phyloP scores from a whole-genome alignment of 306 rosid genomes.

The Rosa chinensis region DNA sequence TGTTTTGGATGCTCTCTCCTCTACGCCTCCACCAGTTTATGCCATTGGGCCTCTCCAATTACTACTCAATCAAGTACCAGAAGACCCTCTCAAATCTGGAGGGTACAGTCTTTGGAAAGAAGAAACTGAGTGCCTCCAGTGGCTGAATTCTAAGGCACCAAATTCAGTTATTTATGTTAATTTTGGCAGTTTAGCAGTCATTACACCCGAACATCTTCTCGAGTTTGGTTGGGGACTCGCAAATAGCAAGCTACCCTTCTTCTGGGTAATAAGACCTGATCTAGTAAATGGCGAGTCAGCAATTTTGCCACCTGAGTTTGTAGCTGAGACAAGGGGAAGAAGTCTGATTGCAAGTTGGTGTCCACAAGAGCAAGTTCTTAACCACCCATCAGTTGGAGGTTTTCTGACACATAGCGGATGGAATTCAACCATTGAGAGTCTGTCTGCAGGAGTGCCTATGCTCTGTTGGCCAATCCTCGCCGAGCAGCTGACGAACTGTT shows the following conservation, averaged over 20 bases:
- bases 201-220: neutral
- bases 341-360: neutral
- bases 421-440: neutral
- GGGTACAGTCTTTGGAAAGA: slow-evolving; percentile 12
- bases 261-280: slow-evolving; percentile 12
- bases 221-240: slow-evolving; percentile 18
- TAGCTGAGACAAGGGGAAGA: neutral
- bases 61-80: neutral
- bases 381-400: slow-evolving; percentile 1
- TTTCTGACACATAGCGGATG: slow-evolving; percentile 4
- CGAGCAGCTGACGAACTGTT: neutral
- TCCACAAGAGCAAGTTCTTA: slow-evolving; percentile 17
- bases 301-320: neutral
- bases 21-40: neutral
- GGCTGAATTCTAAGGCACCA: neutral
- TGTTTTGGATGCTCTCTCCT: slow-evolving; percentile 7
- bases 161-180: slow-evolving; percentile 12
- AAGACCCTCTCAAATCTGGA: neutral
- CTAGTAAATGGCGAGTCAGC: neutral
- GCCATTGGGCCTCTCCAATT: slow-evolving; percentile 9
- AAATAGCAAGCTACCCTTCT: slow-evolving; percentile 8
- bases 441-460: slow-evolving; percentile 21
- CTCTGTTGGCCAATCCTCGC: slow-evolving; percentile 1
- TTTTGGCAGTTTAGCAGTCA: neutral
- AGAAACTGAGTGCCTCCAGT: slow-evolving; percentile 4